These are phyloP conservation scores for Psilocybe mexicana DNA, from an alignment of 1,284 basidiomycete genomes.

Conservation along the genomic window DNA sequence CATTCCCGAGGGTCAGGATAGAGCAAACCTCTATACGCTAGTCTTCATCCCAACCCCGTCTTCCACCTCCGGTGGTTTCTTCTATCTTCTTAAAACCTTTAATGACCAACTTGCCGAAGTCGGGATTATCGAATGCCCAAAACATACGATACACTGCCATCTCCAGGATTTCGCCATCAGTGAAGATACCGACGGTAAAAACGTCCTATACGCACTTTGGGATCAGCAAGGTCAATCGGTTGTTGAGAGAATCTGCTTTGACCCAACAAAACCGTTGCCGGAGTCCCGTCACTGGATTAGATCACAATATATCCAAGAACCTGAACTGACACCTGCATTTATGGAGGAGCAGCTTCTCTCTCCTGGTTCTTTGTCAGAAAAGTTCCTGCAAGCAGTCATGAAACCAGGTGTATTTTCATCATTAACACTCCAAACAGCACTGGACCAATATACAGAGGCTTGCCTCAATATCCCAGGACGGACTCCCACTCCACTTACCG, in stretches of 20 bases:
- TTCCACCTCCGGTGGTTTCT: conserved; percentile 65
- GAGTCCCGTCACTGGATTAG: conserved; percentile 48
- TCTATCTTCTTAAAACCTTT: conserved; percentile 58
- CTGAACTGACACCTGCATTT: conserved; percentile 81
- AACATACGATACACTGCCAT: conserved; percentile 61
- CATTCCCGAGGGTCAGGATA: conserved; percentile 38
- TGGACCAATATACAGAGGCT: conserved; percentile 78
- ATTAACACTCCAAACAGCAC: conserved; percentile 75
- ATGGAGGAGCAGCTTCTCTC: conserved; percentile 80
- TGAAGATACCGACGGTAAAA: conserved; percentile 47
- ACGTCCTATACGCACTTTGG: conserved; percentile 68
- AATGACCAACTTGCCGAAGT: conserved; percentile 58
- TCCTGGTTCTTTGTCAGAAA: conserved; percentile 72
- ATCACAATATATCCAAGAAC: conserved; percentile 60
- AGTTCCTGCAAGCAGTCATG: conserved; percentile 82
- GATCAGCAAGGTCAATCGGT: conserved; percentile 76
- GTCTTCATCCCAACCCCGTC: conserved; percentile 70
- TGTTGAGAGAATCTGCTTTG: conserved; percentile 56
- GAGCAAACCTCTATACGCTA: conserved; percentile 48
- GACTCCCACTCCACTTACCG: conserved; percentile 51
- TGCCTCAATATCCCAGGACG: conserved; percentile 66
- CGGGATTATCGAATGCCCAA: conserved; percentile 58
- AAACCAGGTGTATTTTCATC: conserved; percentile 86
- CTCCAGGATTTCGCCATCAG: conserved; percentile 73
- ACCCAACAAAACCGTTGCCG: conserved; percentile 34